Conservation (phyloP, 2,329 filamentous ascomycete genomes). For the Cercospora sp. region DNA sequence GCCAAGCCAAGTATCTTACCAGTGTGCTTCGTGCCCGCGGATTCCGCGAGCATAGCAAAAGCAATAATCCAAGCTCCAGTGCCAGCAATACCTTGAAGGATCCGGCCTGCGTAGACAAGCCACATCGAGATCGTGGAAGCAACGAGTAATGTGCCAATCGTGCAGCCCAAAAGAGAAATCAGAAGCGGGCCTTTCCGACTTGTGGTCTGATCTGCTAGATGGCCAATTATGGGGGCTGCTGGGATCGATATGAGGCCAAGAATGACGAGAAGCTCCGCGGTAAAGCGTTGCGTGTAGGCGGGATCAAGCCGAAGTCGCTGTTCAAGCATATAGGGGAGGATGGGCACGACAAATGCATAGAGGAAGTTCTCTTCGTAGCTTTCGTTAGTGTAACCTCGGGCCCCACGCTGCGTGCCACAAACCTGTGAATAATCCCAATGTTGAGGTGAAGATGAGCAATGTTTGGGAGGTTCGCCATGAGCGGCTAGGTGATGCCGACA, state of each 20-base stretch:
- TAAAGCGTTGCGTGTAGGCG: constrained; percentile 21
- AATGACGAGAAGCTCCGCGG: constrained; percentile 20
- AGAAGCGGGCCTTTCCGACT: constrained; percentile 21
- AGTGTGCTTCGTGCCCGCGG: constrained; percentile 16
- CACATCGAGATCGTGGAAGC: constrained; percentile 17
- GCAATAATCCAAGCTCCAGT: constrained; percentile 24
- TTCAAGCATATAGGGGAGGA: constrained; percentile 27
- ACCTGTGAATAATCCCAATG: constrained; percentile 26
- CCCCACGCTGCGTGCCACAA: background rate
- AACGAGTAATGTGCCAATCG: constrained; percentile 22
- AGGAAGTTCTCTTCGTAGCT: constrained; percentile 22
- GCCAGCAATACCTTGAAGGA: constrained; percentile 22
- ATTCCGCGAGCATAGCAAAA: constrained; percentile 25
- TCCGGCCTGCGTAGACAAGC: constrained; percentile 20
- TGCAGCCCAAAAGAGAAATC: constrained; percentile 20
- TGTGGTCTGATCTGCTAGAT: constrained; percentile 20
- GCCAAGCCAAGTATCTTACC: constrained; percentile 24
- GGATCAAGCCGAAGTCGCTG: constrained; percentile 16
- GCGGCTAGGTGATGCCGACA: background rate
- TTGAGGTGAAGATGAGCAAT: constrained; percentile 23
- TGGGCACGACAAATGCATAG: constrained; percentile 25
- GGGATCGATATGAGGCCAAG: constrained; percentile 50
- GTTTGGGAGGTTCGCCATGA: constrained; percentile 24
- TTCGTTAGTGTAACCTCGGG: background rate
- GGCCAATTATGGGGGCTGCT: constrained; percentile 29